A percentile compares a stretch with the other conserved stretches of the same genome.
Evolutionary conservation across 2,329 filamentous ascomycete genomes (phyloP).

Genomic region (Botrytis galanthina): DNA sequence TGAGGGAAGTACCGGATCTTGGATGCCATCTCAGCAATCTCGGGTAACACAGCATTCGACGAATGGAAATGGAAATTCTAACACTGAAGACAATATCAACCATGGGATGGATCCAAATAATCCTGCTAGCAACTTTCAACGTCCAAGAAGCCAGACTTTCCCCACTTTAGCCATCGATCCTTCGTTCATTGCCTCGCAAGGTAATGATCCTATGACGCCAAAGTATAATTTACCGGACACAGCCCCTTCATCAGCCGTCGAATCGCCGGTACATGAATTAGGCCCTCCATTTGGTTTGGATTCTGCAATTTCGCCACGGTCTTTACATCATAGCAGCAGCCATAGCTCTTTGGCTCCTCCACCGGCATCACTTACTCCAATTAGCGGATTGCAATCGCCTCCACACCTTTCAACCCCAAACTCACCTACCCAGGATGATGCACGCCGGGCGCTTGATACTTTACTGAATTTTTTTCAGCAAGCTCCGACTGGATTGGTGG

Average conservation of each 20-base stretch:
- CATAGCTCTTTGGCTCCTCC: conserved; percentile 48
- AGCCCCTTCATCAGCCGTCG: conserved; percentile 45
- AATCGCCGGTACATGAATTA: conserved; percentile 51
- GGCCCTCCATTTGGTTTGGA: conserved; percentile 39
- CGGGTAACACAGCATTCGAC: conserved; percentile 42
- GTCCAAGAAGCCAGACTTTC: conserved; percentile 85
- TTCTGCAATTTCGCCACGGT: conserved; percentile 43
- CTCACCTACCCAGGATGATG: conserved; percentile 81
- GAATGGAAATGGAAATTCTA: background rate
- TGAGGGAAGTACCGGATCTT: conserved; percentile 66
- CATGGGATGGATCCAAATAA: conserved; percentile 14
- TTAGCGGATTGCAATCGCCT: conserved; percentile 41
- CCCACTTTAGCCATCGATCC: conserved; percentile 66
- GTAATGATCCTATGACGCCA: conserved; percentile 54
- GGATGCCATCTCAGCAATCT: conserved; percentile 54
- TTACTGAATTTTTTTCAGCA: conserved; percentile 78
- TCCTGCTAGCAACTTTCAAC: conserved; percentile 52
- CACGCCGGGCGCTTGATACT: conserved; percentile 74
- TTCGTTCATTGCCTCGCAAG: conserved; percentile 48
- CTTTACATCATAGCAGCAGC: conserved; percentile 52
- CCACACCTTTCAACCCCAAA: conserved; percentile 55
- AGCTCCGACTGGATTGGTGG: conserved; percentile 62
- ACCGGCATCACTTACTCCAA: conserved; percentile 41
- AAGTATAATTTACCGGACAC: conserved; percentile 46
- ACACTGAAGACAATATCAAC: conserved; percentile 8